phyloP scores from a whole-genome alignment of 2,329 filamentous ascomycete genomes.

The Arachnomyces sp. region DNA sequence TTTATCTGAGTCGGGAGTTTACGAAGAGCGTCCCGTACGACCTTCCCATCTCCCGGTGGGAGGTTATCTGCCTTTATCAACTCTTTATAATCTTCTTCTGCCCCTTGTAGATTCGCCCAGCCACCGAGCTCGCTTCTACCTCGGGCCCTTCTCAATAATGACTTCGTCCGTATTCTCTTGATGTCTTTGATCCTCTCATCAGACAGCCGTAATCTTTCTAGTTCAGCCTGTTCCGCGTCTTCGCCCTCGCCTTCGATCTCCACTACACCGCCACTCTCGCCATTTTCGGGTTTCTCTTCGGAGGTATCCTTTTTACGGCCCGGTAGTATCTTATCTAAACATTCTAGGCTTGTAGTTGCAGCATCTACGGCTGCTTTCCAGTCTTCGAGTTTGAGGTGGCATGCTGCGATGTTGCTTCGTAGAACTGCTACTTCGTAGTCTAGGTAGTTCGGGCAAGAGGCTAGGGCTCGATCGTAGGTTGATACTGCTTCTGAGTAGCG shows the following conservation, averaged over 20 bases:
- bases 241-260: slow-evolving; percentile 41
- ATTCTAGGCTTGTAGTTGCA: slow-evolving; percentile 64
- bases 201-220: slow-evolving; percentile 35
- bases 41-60: slow-evolving; percentile 55
- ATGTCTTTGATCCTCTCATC: slow-evolving; percentile 54
- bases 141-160: slow-evolving; percentile 68
- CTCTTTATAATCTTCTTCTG: slow-evolving; percentile 69
- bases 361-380: slow-evolving; percentile 75
- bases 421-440: slow-evolving; percentile 84
- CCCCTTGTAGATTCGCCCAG: slow-evolving; percentile 72
- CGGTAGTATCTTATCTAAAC: slow-evolving; percentile 56
- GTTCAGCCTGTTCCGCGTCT: slow-evolving; percentile 31
- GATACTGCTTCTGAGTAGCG: slow-evolving; percentile 70
- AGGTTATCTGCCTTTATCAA: slow-evolving; percentile 56
- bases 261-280: slow-evolving; percentile 28
- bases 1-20: slow-evolving; percentile 62
- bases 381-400: slow-evolving; percentile 72
- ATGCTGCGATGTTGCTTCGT: slow-evolving; percentile 81
- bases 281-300: slow-evolving; percentile 21
- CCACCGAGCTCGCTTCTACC: slow-evolving; percentile 62
- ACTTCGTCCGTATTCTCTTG: slow-evolving; percentile 69
- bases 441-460: slow-evolving; percentile 71
- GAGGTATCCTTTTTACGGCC: slow-evolving; percentile 19
- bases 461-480: slow-evolving; percentile 72
- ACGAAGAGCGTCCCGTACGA: slow-evolving; percentile 58